Conservation (phyloP, 2,329 filamentous ascomycete genomes). For the Blumeria graminis region DNA sequence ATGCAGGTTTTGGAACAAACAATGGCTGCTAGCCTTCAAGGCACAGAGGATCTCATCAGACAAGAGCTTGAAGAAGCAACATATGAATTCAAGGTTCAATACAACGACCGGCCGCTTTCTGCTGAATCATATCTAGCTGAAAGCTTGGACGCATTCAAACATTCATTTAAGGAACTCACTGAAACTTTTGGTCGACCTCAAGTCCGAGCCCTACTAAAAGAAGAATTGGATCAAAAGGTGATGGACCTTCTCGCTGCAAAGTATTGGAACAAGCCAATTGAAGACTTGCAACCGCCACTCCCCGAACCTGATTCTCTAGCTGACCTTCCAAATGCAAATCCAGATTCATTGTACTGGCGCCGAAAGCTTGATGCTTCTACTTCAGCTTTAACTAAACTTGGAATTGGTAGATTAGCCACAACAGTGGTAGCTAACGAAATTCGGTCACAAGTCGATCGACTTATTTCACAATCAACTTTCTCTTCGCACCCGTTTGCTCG, state of each 20-base stretch:
- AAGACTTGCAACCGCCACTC: slow-evolving; percentile 45
- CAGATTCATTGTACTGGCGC: slow-evolving; percentile 74
- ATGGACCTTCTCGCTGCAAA: slow-evolving; percentile 76
- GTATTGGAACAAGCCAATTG: slow-evolving; percentile 92
- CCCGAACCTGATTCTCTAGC: slow-evolving; percentile 48
- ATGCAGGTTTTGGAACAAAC: slow-evolving; percentile 95
- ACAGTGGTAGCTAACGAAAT: slow-evolving; percentile 77
- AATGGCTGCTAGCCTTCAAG: slow-evolving; percentile 79
- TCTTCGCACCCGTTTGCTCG: slow-evolving; percentile 75
- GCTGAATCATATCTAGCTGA: slow-evolving; percentile 94
- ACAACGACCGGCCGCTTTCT: slow-evolving; percentile 84
- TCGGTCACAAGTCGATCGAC: slow-evolving; percentile 55
- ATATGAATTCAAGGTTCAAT: slow-evolving; percentile 98
- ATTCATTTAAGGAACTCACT: slow-evolving; percentile 85
- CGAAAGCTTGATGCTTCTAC: slow-evolving; percentile 82
- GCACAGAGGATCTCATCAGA: slow-evolving; percentile 74
- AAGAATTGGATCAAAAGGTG: slow-evolving; percentile 82
- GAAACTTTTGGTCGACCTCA: slow-evolving; percentile 74
- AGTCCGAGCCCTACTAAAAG: slow-evolving; percentile 72
- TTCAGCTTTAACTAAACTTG: slow-evolving; percentile 76
- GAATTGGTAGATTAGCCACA: slow-evolving; percentile 77
- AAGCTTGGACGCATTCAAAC: slow-evolving; percentile 87
- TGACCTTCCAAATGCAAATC: slow-evolving; percentile 63
- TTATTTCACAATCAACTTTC: slow-evolving; percentile 66
- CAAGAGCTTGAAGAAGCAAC: slow-evolving; percentile 91